Percentiles rank a stretch among this genome's conserved stretches.
Evolutionary conservation across 306 rosid species (phyloP).

Genomic region (Comarum palustre): DNA sequence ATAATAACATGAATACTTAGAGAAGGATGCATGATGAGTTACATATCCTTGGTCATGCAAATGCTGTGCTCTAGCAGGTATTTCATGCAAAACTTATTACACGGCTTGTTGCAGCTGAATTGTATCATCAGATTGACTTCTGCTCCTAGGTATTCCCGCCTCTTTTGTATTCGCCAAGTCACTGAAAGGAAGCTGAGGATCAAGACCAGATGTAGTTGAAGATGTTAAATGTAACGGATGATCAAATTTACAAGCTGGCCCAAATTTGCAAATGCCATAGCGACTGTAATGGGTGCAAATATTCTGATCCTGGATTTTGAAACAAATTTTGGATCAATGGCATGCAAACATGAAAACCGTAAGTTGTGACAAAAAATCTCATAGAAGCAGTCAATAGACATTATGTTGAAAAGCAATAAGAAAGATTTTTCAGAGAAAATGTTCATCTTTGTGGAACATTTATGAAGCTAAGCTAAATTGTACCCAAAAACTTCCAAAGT

Average conservation of each 20-base stretch:
- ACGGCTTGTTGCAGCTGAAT: slow-evolving; percentile 39
- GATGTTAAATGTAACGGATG: slow-evolving; percentile 48
- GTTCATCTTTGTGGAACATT: not conserved
- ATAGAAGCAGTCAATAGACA: not conserved
- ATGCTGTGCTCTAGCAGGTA: slow-evolving; percentile 38
- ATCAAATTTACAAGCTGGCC: slow-evolving; percentile 85
- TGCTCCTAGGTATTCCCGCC: slow-evolving; percentile 46
- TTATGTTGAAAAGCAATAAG: not conserved
- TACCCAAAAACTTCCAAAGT: not conserved
- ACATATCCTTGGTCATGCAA: slow-evolving; percentile 33
- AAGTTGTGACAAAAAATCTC: not conserved
- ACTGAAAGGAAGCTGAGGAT: slow-evolving; percentile 40
- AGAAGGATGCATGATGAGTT: slow-evolving; percentile 5
- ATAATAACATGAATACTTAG: not conserved
- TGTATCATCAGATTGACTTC: slow-evolving; percentile 37
- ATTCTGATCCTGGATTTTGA: slow-evolving; percentile 64
- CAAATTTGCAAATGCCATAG: slow-evolving; percentile 90
- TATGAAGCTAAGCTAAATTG: not conserved
- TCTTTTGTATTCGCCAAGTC: slow-evolving; percentile 36
- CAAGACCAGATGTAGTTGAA: slow-evolving; percentile 40
- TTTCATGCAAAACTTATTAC: slow-evolving; percentile 29
- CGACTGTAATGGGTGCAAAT: slow-evolving; percentile 72
- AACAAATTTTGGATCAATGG: slow-evolving; percentile 17
- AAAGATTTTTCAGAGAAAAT: not conserved
- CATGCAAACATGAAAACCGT: not conserved